Percentiles rank a stretch among this genome's conserved stretches.
phyloP scores from a whole-genome alignment of 768 basidiomycete species.

The Xerocomellus chrysenteron region DNA sequence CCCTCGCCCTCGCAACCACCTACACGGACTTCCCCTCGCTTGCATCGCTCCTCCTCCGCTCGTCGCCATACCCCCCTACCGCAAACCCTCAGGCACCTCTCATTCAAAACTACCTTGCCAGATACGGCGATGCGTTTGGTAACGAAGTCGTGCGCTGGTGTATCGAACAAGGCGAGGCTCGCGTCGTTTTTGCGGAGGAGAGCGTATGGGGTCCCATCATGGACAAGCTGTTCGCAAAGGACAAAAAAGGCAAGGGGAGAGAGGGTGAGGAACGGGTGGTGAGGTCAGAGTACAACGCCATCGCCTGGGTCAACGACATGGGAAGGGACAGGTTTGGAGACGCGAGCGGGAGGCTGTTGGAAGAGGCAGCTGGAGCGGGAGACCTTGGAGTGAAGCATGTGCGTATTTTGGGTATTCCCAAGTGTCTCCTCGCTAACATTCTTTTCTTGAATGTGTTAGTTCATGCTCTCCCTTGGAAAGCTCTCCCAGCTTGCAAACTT shows the following conservation, averaged over 20 bases:
- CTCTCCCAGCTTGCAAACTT: slow-evolving; percentile 70
- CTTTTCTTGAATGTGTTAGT: slow-evolving; percentile 41
- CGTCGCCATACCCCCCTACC: slow-evolving; percentile 59
- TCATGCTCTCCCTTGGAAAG: slow-evolving; percentile 91
- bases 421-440: slow-evolving; percentile 3
- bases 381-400: slow-evolving; percentile 80
- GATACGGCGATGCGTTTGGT: slow-evolving; percentile 81
- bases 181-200: slow-evolving; percentile 79
- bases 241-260: slow-evolving; percentile 23
- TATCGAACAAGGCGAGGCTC: slow-evolving; percentile 83
- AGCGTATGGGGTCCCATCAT: slow-evolving; percentile 59
- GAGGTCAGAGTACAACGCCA: slow-evolving; percentile 46
- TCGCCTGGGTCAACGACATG: slow-evolving; percentile 90
- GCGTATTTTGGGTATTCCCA: slow-evolving; percentile 21
- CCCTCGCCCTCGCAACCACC: slow-evolving; percentile 81
- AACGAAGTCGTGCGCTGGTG: slow-evolving; percentile 92
- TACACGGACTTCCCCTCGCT: slow-evolving; percentile 85
- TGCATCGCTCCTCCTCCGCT: slow-evolving; percentile 78
- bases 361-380: slow-evolving; percentile 55
- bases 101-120: slow-evolving; percentile 71
- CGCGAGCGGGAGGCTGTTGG: slow-evolving; percentile 62
- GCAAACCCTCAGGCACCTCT: slow-evolving; percentile 61
- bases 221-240: slow-evolving; percentile 61
- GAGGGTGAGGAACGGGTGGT: slow-evolving; percentile 37
- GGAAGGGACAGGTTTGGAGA: slow-evolving; percentile 62